Base-by-base conservation (phyloP, 192 early-diverging fungal species). In the Dispira simplex region DNA sequence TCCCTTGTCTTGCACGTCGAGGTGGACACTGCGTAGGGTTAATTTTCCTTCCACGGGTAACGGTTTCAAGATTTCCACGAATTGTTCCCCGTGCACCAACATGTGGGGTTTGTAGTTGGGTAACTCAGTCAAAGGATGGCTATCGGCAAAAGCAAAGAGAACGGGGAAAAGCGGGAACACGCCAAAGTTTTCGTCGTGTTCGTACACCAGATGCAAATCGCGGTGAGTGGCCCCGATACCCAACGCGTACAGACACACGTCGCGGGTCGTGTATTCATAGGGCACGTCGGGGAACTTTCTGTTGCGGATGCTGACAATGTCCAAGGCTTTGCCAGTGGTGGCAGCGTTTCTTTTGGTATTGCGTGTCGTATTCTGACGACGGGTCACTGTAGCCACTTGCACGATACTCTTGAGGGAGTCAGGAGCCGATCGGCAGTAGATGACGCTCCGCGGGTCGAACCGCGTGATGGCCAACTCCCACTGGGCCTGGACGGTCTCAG, bases 41-140 rank as follows among this genome's bases (percentile, higher is more conserved):
- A 99, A 79, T 46, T 74, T 86, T 52, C 90, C 94, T 56, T 79
- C 75, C 60, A 90, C 88, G 39, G 94, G 94, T 32, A 97, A 79
- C 26, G 90, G 86, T 55, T 87, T 85, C 67, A 91, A 79, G 67
- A 97, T 67, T 67, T 88, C 85, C 56, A 95, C 74, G 77, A 86
- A 98, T 79, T 99, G 97, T 79, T 99, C 95, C 68, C 94, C 95
- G 76, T 99, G 97, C 55, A 99, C 80, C 62, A 99, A 82, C 90
- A 95, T 92, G 91, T 95, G 95, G 70, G 84, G 85, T 70, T 88
- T 88, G 73, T 87, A 88, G 46, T 84, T 57, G 10, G 85, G 83
- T 63, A 90, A 32, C 57, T 79, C 72, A 27, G 74, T 79, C 63
- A 87, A 75, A 23, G 80, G 73, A 25, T 77, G 62, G 62, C 85